phyloP scores from a whole-genome alignment of 805 yeast species.

The Candida quercuum region DNA sequence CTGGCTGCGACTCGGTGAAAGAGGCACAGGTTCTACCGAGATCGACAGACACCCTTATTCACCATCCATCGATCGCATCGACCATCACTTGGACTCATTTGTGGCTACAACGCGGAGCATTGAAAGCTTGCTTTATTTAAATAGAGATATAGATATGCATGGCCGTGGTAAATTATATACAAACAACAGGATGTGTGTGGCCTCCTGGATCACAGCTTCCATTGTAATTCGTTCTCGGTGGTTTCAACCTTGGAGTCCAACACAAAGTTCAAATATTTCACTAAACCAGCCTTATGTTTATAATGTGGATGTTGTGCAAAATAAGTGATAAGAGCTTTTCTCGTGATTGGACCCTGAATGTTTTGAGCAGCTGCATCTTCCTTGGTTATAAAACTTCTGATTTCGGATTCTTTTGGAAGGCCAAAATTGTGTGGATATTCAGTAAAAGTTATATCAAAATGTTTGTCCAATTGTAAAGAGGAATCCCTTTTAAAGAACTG shows the following conservation, averaged over 20 bases:
- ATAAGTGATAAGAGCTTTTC: slow-evolving; percentile 58
- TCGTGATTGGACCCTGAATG: slow-evolving; percentile 35
- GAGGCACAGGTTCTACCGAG: too few species aligned
- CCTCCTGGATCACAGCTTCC: slow-evolving; percentile 13
- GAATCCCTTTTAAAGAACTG: slow-evolving; percentile 26
- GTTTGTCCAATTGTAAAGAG: slow-evolving; percentile 24
- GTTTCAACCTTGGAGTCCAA: slow-evolving; percentile 31
- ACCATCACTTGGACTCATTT: too few species aligned
- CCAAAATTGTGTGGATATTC: slow-evolving; percentile 58
- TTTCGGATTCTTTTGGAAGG: slow-evolving; percentile 66
- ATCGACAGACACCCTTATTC: too few species aligned
- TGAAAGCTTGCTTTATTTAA: too few species aligned
- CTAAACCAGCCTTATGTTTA: slow-evolving; percentile 53
- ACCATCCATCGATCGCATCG: too few species aligned
- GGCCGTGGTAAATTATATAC: too few species aligned
- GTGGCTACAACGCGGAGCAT: too few species aligned
- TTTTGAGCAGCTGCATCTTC: slow-evolving; percentile 39
- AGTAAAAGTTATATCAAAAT: slow-evolving; percentile 32
- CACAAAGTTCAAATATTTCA: slow-evolving; percentile 51
- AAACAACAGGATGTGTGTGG: too few species aligned
- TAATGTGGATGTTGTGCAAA: slow-evolving; percentile 41
- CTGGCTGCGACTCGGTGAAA: too few species aligned
- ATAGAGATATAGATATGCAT: not conserved
- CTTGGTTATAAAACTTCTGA: slow-evolving; percentile 65
- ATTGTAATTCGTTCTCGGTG: slow-evolving; percentile 9